A percentile compares a stretch with the other conserved stretches of the same genome.
phyloP scores from a whole-genome alignment of 2,329 filamentous ascomycete species.

The Beauveria sp. region DNA sequence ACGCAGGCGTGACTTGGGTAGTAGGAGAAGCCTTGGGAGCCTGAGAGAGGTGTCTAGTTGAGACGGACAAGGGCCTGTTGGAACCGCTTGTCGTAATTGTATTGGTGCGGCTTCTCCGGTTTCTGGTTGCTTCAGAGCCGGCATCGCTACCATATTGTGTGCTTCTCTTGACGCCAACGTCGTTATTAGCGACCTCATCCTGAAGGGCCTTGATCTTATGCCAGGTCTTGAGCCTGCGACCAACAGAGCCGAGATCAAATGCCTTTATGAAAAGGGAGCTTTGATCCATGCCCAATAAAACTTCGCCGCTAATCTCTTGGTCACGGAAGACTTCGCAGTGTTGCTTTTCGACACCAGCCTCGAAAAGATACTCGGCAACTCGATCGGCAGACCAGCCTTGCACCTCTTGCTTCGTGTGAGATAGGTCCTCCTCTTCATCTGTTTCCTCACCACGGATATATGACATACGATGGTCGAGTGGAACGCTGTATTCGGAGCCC shows the following conservation, averaged over 20 bases:
- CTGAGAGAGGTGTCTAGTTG: slow-evolving; percentile 43
- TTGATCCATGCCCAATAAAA: slow-evolving; percentile 90
- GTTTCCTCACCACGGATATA: slow-evolving; percentile 94
- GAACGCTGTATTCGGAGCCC: slow-evolving; percentile 82
- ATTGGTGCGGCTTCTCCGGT: slow-evolving; percentile 47
- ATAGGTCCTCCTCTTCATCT: slow-evolving; percentile 78
- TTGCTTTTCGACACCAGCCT: slow-evolving; percentile 73
- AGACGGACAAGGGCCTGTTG: slow-evolving; percentile 39
- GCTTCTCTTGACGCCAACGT: slow-evolving; percentile 37
- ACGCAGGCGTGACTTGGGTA: slow-evolving; percentile 31
- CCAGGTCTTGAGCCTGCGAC: slow-evolving; percentile 85
- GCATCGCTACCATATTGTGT: slow-evolving; percentile 53
- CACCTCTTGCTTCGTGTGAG: slow-evolving; percentile 66
- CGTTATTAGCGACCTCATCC: slow-evolving; percentile 63
- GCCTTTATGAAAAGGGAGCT: slow-evolving; percentile 92
- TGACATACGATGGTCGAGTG: slow-evolving; percentile 68
- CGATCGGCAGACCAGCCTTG: slow-evolving; percentile 70
- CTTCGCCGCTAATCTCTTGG: slow-evolving; percentile 92
- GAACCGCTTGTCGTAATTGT: slow-evolving; percentile 44
- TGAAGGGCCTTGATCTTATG: slow-evolving; percentile 91
- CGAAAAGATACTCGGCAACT: slow-evolving; percentile 84
- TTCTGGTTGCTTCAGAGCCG: slow-evolving; percentile 45
- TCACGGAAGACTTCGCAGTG: slow-evolving; percentile 93
- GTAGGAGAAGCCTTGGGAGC: slow-evolving; percentile 41
- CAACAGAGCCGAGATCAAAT: slow-evolving; percentile 87